These are phyloP conservation scores for Botrytis hyacinthi DNA, from an alignment of 2,329 filamentous ascomycete species.

Conservation along the genomic window DNA sequence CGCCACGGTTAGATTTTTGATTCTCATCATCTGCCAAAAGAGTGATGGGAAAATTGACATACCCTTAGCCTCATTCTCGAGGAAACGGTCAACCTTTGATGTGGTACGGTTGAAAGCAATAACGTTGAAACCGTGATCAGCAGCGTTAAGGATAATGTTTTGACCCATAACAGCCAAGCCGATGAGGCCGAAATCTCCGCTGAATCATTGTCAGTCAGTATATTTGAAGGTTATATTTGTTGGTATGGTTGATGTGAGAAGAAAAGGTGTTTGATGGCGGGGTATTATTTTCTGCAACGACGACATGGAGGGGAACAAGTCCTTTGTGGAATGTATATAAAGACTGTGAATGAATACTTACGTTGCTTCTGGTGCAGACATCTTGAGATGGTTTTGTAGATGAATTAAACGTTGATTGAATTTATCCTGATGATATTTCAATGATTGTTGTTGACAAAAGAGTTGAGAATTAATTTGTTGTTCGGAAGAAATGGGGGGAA, in stretches of 20 bases:
- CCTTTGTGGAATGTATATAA: conserved; percentile 23
- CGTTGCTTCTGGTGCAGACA: conserved; percentile 51
- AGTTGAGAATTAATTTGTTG: conserved; percentile 3
- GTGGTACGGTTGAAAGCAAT: conserved; percentile 99
- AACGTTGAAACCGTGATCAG: conserved; percentile 92
- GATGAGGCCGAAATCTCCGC: conserved; percentile 81
- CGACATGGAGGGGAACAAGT: conserved; percentile 4
- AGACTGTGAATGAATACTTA: conserved; percentile 50
- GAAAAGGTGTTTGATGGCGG: conserved; percentile 9
- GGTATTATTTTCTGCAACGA: conserved; percentile 4
- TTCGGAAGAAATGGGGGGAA: neutral
- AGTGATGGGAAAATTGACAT: conserved; percentile 31
- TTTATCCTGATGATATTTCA: conserved; percentile 17
- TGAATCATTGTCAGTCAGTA: conserved; percentile 36
- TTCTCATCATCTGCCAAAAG: neutral
- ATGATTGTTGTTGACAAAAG: conserved; percentile 15
- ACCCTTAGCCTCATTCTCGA: conserved; percentile 86
- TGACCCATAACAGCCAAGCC: conserved; percentile 89
- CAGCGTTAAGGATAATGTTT: conserved; percentile 88
- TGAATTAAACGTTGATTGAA: conserved; percentile 19
- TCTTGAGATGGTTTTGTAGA: conserved; percentile 26
- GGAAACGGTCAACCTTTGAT: conserved; percentile 94
- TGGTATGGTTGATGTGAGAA: neutral
- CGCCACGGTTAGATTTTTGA: conserved; percentile 22
- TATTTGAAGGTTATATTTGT: neutral